Conservation (phyloP, 2,329 filamentous ascomycete genomes). For the Colletotrichum tropicicola region DNA sequence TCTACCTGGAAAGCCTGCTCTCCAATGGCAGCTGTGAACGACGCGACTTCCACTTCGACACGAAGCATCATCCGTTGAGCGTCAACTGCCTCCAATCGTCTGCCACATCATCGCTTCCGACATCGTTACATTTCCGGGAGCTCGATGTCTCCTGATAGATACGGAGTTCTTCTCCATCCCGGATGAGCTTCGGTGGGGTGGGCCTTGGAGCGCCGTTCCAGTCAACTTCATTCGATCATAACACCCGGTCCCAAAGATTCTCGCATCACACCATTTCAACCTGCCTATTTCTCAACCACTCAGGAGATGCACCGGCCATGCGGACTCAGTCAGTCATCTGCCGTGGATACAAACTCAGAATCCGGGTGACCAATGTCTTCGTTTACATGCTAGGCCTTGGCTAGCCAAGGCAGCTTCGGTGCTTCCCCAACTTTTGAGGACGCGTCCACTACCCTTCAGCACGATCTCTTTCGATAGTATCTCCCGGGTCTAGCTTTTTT, state of each 20-base stretch:
- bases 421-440: neutral
- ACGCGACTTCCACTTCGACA: neutral
- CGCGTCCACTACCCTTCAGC: too few species aligned
- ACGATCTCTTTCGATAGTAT: neutral
- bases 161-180: neutral
- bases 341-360: neutral
- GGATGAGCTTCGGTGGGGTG: neutral
- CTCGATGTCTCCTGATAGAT: neutral
- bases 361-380: neutral
- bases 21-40: neutral
- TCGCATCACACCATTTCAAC: neutral
- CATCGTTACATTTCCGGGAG: neutral
- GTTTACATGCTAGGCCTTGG: neutral
- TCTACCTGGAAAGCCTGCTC: constrained; percentile 1
- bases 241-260: neutral
- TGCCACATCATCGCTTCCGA: neutral
- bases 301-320: neutral
- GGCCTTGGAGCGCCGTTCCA: neutral
- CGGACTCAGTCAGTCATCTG: neutral
- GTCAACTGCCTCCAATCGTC: neutral
- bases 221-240: neutral
- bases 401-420: neutral
- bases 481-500: too few species aligned
- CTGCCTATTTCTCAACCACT: neutral
- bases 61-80: neutral